Evolutionary conservation across 495 filamentous ascomycete genomes (phyloP), one percentile per base, ranked within the genome.

Genomic region (Cryomyces minteri): DNA sequence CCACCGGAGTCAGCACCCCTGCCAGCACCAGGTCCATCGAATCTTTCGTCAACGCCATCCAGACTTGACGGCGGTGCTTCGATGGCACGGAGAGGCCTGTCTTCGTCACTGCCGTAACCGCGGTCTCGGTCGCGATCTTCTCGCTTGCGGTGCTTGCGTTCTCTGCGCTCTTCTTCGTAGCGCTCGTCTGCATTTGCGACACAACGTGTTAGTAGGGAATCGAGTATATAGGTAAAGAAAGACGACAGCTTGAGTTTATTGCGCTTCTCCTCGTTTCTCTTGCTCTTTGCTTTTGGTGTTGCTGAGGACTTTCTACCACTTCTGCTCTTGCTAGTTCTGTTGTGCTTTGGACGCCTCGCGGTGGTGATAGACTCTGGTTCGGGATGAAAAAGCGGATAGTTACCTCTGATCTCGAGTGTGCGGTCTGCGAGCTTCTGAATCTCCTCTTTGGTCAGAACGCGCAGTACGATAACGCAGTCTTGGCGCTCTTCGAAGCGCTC

Each of bases 381-480:
- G 2, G 12, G 12, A 3, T 38, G 43, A 12, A 18, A 29, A 14
- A 25, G 10, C 39, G 14, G 45, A 9, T 39, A 44, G 60, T 52
- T 67, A 86, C 83, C 81, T 79, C 84, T 70, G 41, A 92, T 71
- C 51, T 80, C 68, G 42, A 77, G 73, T 1, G 85, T 93, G 30
- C 76, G 78, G 39, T 73, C 70, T 9, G 84, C 82, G 55, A 84
- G 81, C 4, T 67, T 74, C 56, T 90, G 78, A 40, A 93, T 86
- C 53, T 93, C 83, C 45, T 87, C 81, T 62, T 80, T 82, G 28
- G 67, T 75, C 53, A 93, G 56, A 12, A 90, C 84, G 34, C 84
- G 66, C 47, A 90, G 62, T 4, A 90, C 84, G 61, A 93, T 88
- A 34, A 93, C 82, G 58, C 82, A 84, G 40, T 88, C 82, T 41